Evolutionary conservation across 495 filamentous ascomycete species (phyloP).

Genomic region (Aspergillus biplanus): DNA sequence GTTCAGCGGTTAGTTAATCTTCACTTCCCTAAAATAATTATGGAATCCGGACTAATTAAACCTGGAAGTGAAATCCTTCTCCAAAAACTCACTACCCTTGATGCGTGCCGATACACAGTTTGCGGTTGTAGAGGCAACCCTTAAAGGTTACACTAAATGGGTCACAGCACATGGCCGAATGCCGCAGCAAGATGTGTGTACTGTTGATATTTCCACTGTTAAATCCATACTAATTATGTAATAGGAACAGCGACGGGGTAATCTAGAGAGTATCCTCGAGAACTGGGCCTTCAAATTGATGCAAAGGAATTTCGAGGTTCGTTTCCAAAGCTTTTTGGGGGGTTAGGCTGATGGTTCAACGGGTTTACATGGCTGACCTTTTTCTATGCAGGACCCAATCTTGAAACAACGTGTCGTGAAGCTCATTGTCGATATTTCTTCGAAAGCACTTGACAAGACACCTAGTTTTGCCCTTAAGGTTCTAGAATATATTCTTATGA

Average conservation of each 20-base stretch:
- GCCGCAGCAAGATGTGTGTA: conserved; percentile 57
- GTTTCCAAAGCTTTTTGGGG: conserved; percentile 5
- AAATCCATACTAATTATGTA: conserved; percentile 20
- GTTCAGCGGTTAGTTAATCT: conserved; percentile 63
- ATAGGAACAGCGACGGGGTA: conserved; percentile 61
- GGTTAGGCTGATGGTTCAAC: no score
- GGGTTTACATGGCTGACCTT: conserved; percentile 4
- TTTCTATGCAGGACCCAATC: conserved; percentile 68
- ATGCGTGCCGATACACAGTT: conserved; percentile 87
- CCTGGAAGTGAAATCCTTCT: conserved; percentile 66
- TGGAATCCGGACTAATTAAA: conserved; percentile 32
- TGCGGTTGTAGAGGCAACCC: conserved; percentile 84
- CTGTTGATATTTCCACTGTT: not conserved
- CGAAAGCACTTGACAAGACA: conserved; percentile 76
- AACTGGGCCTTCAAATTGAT: conserved; percentile 79
- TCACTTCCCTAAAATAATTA: not conserved
- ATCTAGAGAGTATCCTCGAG: conserved; percentile 71
- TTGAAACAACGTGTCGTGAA: conserved; percentile 84
- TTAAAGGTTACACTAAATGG: conserved; percentile 91
- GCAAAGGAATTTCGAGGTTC: conserved; percentile 73
- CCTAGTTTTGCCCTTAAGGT: conserved; percentile 82
- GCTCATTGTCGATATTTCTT: conserved; percentile 82
- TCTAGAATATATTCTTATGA: conserved; percentile 86
- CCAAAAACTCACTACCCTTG: conserved; percentile 75
- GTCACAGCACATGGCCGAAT: conserved; percentile 55